Evolutionary conservation across 805 yeast species (phyloP).

Genomic region (Barnettozyma salicaria): DNA sequence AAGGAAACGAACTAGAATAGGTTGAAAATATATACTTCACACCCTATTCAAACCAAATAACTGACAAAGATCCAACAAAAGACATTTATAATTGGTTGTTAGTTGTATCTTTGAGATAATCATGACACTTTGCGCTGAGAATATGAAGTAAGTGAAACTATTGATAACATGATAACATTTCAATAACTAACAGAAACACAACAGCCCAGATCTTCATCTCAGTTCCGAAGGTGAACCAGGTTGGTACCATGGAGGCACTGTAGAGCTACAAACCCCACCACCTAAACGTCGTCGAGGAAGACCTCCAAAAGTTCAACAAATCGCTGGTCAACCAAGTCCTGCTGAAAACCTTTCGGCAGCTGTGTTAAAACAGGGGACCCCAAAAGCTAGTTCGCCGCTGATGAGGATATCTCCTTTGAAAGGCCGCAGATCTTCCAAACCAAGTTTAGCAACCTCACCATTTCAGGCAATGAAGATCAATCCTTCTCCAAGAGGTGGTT

Average conservation of each 20-base stretch:
- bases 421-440: not conserved
- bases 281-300: slow-evolving; percentile 28
- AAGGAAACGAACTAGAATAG: too few species aligned
- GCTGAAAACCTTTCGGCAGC: slow-evolving; percentile 27
- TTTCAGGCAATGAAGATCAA: slow-evolving; percentile 10
- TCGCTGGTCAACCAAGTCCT: slow-evolving; percentile 12
- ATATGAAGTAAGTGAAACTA: too few species aligned
- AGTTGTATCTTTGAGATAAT: too few species aligned
- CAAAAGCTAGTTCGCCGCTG: slow-evolving; percentile 24
- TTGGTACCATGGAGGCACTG: not conserved
- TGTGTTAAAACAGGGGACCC: slow-evolving; percentile 25
- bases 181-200: too few species aligned
- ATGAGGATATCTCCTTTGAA: slow-evolving; percentile 26
- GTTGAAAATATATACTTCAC: too few species aligned
- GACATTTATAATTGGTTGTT: too few species aligned
- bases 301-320: slow-evolving; percentile 19
- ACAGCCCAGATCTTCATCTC: too few species aligned
- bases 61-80: too few species aligned
- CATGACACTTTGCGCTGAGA: too few species aligned
- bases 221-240: too few species aligned
- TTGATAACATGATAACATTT: too few species aligned
- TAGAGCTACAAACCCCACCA: slow-evolving; percentile 15
- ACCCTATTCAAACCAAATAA: too few species aligned
- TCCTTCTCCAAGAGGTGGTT: slow-evolving; percentile 27
- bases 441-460: slow-evolving; percentile 13